Evolutionary conservation across 306 rosid species (phyloP).

Genomic region (Adenanthera pavonina): DNA sequence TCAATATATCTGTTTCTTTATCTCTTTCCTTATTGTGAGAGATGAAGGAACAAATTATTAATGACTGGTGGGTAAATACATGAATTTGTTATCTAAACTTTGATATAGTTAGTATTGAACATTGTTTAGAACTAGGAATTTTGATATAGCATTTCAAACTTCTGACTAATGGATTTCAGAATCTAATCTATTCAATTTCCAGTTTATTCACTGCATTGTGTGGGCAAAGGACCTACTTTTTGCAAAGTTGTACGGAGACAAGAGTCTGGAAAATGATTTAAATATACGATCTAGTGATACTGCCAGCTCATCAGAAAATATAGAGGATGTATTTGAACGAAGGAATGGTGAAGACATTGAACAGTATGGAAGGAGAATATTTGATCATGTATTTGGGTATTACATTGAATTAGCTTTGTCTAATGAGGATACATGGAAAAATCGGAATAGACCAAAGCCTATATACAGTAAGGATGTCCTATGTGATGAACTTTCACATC

Average conservation of each 20-base stretch:
- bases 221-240: conserved; percentile 99
- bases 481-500: conserved; percentile 61
- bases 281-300: conserved; percentile 86
- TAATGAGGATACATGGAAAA: conserved; percentile 96
- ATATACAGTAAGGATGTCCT: conserved; percentile 74
- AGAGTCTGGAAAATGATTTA: conserved; percentile 89
- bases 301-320: conserved; percentile 79
- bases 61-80: not conserved
- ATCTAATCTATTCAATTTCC: conserved; percentile 19
- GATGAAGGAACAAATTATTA: not conserved
- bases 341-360: conserved; percentile 78
- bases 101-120: not conserved
- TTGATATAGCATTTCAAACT: conserved; percentile 1
- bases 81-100: not conserved
- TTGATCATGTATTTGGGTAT: conserved; percentile 96
- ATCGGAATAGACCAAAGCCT: conserved; percentile 88
- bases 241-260: conserved; percentile 90
- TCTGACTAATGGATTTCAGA: conserved; percentile 12
- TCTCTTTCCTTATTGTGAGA: too few species aligned
- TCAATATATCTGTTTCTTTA: too few species aligned
- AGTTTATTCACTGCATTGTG: conserved; percentile 98
- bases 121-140: not conserved
- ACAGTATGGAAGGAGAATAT: conserved; percentile 89
- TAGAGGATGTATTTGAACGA: conserved; percentile 79
- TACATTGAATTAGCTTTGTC: conserved; percentile 90